These are phyloP conservation scores for Lathyrus oleraceus DNA, from an alignment of 306 rosid genomes.

Conservation along the genomic window DNA sequence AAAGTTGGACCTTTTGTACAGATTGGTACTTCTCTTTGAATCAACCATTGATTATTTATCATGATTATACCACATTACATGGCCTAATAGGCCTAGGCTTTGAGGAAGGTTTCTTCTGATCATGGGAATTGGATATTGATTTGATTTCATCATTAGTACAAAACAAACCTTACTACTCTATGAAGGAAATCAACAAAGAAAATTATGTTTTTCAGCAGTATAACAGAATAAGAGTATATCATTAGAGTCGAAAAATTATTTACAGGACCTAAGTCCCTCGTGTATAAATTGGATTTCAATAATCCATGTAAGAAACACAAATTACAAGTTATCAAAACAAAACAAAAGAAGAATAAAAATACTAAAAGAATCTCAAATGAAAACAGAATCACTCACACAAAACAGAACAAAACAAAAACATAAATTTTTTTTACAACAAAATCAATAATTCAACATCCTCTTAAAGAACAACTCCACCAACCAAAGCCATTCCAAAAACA, in stretches of 20 bases:
- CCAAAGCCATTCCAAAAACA: slow-evolving; percentile 38
- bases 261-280: not conserved
- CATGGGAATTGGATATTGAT: slow-evolving; percentile 55
- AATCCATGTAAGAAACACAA: slow-evolving; percentile 12
- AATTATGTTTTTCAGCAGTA: too few species aligned
- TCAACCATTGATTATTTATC: slow-evolving; percentile 53
- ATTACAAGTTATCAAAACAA: slow-evolving; percentile 6
- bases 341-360: slow-evolving; percentile 16
- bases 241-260: not conserved
- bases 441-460: not conserved
- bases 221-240: too few species aligned
- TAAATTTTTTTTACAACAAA: slow-evolving; percentile 22
- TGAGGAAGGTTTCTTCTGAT: slow-evolving; percentile 52
- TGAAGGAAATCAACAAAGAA: too few species aligned
- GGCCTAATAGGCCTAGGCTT: slow-evolving; percentile 34
- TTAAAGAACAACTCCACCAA: slow-evolving; percentile 29
- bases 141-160: not conserved
- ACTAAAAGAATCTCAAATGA: slow-evolving; percentile 4
- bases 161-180: slow-evolving; percentile 40
- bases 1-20: slow-evolving; percentile 25
- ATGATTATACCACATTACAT: slow-evolving; percentile 50
- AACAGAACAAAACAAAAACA: not conserved
- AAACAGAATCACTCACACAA: slow-evolving; percentile 18
- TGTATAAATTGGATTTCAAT: slow-evolving; percentile 4
- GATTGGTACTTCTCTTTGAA: slow-evolving; percentile 55